These are phyloP conservation scores for Exserohilum rostratum DNA, from an alignment of 2,329 filamentous ascomycete genomes.

Conservation along the genomic window DNA sequence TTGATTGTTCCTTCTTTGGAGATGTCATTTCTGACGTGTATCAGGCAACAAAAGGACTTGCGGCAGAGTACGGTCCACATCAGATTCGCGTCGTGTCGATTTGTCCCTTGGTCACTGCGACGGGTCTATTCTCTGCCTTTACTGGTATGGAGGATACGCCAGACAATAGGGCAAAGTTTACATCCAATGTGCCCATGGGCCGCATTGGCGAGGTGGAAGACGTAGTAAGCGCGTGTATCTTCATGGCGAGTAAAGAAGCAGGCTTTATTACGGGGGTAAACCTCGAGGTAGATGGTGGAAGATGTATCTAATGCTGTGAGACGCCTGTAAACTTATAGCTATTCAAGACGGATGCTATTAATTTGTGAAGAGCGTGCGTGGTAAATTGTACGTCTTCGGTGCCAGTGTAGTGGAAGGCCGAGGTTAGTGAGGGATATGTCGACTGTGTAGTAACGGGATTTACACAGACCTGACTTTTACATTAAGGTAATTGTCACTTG, in stretches of 20 bases:
- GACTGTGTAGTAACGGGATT: too few relatives aligned
- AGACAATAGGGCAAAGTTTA: slow-evolving; percentile 58
- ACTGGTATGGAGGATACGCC: slow-evolving; percentile 67
- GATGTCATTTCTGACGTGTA: slow-evolving; percentile 21
- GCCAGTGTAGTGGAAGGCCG: too few relatives aligned
- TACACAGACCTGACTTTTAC: too few relatives aligned
- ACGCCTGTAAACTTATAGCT: too few relatives aligned
- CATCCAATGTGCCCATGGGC: slow-evolving; percentile 64
- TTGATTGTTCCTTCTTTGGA: not conserved
- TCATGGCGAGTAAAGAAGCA: slow-evolving; percentile 64
- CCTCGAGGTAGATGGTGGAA: slow-evolving; percentile 49
- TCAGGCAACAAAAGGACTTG: slow-evolving; percentile 67
- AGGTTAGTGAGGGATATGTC: too few relatives aligned
- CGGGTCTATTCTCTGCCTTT: slow-evolving; percentile 66
- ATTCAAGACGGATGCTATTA: too few relatives aligned
- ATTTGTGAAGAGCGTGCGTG: too few relatives aligned
- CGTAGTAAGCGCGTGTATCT: slow-evolving; percentile 63
- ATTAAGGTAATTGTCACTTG: too few relatives aligned
- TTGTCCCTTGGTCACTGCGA: slow-evolving; percentile 70
- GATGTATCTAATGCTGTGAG: slow-evolving; percentile 46
- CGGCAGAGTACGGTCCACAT: slow-evolving; percentile 73
- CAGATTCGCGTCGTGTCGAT: slow-evolving; percentile 76
- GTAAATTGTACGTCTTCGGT: too few relatives aligned
- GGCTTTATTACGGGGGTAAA: slow-evolving; percentile 65
- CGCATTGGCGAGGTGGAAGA: slow-evolving; percentile 66